Conservation (phyloP, 163 green algal species). For the Scenedesmus sp. region DNA sequence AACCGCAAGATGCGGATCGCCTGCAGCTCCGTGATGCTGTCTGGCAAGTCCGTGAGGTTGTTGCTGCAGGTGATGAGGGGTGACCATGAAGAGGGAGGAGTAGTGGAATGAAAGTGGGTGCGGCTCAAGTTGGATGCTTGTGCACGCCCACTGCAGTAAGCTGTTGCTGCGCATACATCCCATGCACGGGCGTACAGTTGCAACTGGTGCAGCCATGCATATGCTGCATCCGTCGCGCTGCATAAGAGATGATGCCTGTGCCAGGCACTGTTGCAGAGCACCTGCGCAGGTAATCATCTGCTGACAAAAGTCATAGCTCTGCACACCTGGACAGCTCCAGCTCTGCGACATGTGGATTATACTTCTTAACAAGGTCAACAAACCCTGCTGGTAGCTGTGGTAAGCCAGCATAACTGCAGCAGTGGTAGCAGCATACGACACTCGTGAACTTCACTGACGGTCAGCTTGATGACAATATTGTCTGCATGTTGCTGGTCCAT, state of each 20-base stretch:
- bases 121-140: too few species aligned
- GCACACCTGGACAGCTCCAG: constrained; percentile 80
- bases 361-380: constrained; percentile 72
- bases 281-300: too few species aligned
- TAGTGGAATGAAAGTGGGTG: too few species aligned
- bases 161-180: too few species aligned
- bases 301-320: neutral
- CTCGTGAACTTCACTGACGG: neutral
- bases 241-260: too few species aligned
- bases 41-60: constrained; percentile 73
- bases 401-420: constrained; percentile 69
- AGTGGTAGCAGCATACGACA: neutral
- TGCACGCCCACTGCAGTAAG: too few species aligned
- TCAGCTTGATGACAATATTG: neutral
- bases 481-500: too few species aligned
- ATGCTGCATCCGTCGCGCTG: too few species aligned
- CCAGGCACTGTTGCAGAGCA: too few species aligned
- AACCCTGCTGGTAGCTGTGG: constrained; percentile 66
- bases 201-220: too few species aligned
- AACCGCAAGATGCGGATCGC: constrained; percentile 70
- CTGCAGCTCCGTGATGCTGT: constrained; percentile 68
- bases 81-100: neutral
- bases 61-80: constrained; percentile 60
- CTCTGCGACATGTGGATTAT: constrained; percentile 75
- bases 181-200: too few species aligned